These are phyloP conservation scores for Aspergillus brasiliensis DNA, from an alignment of 2,329 filamentous ascomycete genomes.

Conservation along the genomic window DNA sequence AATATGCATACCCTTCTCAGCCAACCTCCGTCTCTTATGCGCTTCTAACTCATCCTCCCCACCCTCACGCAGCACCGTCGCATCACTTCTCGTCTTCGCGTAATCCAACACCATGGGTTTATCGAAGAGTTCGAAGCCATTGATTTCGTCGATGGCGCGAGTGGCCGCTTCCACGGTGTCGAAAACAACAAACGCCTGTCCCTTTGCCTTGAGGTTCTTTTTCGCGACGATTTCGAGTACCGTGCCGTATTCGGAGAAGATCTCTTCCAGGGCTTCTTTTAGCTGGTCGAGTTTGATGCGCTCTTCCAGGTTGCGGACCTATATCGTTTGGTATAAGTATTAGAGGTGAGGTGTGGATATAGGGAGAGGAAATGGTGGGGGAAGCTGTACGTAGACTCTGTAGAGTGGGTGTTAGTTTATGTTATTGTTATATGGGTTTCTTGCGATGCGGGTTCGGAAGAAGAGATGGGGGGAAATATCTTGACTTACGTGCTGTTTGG, in stretches of 20 bases:
- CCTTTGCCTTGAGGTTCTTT: constrained; percentile 86
- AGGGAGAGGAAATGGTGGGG: constrained; percentile 16
- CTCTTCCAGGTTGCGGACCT: constrained; percentile 85
- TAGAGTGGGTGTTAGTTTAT: constrained; percentile 17
- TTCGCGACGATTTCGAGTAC: constrained; percentile 86
- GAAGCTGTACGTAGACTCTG: constrained; percentile 45
- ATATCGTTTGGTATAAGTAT: constrained; percentile 6
- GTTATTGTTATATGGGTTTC: background rate
- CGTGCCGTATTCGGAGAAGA: constrained; percentile 87
- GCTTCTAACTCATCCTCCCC: constrained; percentile 78
- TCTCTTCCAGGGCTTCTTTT: constrained; percentile 69
- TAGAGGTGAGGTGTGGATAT: constrained; percentile 12
- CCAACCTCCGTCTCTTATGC: constrained; percentile 80
- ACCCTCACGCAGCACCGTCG: constrained; percentile 75
- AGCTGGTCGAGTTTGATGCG: constrained; percentile 79
- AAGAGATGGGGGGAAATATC: background rate
- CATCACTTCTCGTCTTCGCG: constrained; percentile 83
- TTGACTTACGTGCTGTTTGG: constrained; percentile 45
- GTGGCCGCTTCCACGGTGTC: constrained; percentile 77
- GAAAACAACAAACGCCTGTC: constrained; percentile 94
- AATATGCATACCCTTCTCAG: constrained; percentile 74
- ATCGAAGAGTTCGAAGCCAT: constrained; percentile 90
- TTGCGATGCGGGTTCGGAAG: background rate
- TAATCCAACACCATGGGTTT: constrained; percentile 85
- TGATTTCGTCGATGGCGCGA: constrained; percentile 81